phyloP scores from a whole-genome alignment of 306 rosid genomes.

The Luffa acutangula region DNA sequence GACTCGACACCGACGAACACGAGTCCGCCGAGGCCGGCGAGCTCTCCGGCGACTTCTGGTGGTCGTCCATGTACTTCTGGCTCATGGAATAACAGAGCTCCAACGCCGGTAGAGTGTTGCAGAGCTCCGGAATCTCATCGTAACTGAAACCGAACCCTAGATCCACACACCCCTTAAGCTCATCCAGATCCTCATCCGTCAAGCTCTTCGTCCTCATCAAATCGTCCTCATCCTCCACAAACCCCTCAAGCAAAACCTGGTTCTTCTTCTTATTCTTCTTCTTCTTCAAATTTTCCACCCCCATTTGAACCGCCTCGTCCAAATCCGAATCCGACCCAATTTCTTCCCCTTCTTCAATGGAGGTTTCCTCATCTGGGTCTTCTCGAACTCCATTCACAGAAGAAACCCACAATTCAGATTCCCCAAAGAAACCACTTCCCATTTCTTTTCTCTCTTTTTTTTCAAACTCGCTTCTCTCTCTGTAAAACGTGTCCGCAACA shows the following conservation, averaged over 20 bases:
- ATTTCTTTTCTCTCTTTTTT: not conserved
- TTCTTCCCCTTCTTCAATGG: not conserved
- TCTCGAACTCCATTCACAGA: not conserved
- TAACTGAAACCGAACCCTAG: constrained; percentile 87
- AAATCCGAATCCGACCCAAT: not conserved
- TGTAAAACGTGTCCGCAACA: constrained; percentile 1
- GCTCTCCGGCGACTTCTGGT: constrained; percentile 36
- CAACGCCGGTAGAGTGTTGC: constrained; percentile 75
- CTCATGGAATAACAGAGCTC: constrained; percentile 82
- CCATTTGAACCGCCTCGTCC: constrained; percentile 7
- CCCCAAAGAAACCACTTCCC: constrained; percentile 4
- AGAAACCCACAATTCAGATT: constrained; percentile 24
- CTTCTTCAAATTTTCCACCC: not conserved
- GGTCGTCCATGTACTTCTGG: constrained; percentile 55
- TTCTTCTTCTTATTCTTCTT: constrained; percentile 22
- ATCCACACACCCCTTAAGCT: constrained; percentile 78
- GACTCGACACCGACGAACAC: constrained; percentile 28
- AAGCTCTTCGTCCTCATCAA: constrained; percentile 57
- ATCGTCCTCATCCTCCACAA: constrained; percentile 50
- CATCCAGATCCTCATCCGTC: constrained; percentile 80
- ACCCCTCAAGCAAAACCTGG: constrained; percentile 57
- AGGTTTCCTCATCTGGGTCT: constrained; percentile 11
- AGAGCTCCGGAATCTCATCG: constrained; percentile 79
- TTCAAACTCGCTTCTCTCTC: not conserved
- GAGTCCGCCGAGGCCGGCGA: constrained; percentile 19